Evolutionary conservation across 2,329 filamentous ascomycete species (phyloP).

Genomic region (Verticillium tricorpus): DNA sequence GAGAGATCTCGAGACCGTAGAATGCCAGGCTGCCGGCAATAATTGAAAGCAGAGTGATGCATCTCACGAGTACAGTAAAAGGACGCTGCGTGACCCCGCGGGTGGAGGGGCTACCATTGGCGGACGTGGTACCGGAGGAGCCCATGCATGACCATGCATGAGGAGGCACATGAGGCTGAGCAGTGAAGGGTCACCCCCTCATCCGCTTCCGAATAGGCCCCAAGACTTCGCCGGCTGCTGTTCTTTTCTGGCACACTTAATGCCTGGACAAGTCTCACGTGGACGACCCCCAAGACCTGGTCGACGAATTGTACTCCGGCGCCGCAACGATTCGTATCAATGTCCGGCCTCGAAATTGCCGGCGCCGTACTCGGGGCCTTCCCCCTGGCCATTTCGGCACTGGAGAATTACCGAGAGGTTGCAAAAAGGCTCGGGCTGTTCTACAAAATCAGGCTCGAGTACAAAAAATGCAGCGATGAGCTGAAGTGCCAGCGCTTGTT

Average conservation of each 20-base stretch:
- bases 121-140: background rate
- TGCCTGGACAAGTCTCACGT: background rate
- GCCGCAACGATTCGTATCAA: background rate
- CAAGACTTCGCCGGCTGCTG: background rate
- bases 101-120: background rate
- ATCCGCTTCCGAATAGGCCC: background rate
- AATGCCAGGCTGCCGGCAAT: background rate
- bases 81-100: background rate
- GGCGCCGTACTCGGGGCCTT: constrained; percentile 6
- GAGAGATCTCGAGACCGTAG: background rate
- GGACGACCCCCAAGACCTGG: background rate
- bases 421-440: constrained; percentile 11
- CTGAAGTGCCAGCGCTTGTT: constrained; percentile 10
- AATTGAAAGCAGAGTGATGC: background rate
- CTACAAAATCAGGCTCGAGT: constrained; percentile 13
- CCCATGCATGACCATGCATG: background rate
- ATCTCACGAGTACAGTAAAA: background rate
- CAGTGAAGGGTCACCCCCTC: background rate
- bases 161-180: background rate
- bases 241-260: background rate
- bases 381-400: constrained; percentile 9
- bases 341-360: constrained; percentile 8
- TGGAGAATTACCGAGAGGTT: constrained; percentile 15
- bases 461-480: constrained; percentile 10
- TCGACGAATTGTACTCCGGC: background rate